These are phyloP conservation scores for Flueggea neowawraea DNA, from an alignment of 441 rosid species.

Conservation along the genomic window DNA sequence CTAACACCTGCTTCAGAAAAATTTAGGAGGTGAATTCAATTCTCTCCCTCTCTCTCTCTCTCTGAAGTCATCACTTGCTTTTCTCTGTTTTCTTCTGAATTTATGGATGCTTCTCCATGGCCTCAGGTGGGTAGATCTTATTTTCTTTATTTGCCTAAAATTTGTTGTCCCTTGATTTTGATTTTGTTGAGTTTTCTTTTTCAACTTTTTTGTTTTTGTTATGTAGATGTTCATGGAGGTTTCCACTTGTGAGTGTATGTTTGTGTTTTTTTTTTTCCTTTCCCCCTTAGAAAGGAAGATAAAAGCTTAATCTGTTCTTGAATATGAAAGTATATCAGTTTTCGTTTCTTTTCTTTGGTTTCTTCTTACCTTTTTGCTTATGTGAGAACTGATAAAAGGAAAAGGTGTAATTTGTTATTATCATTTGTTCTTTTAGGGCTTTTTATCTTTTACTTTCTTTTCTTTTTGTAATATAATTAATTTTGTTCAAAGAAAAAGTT, in stretches of 20 bases:
- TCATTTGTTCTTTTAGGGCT: slow-evolving; percentile 31
- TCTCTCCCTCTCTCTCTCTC: slow-evolving; percentile 17
- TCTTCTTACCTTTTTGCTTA: slow-evolving; percentile 12
- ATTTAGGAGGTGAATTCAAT: slow-evolving; percentile 25
- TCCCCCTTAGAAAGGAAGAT: slow-evolving; percentile 6
- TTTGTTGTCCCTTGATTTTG: too few species aligned
- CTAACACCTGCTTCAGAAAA: slow-evolving; percentile 42
- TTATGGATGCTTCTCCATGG: slow-evolving; percentile 79
- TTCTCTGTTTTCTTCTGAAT: slow-evolving; percentile 48
- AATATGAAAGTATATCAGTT: slow-evolving; percentile 25
- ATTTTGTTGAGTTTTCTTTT: slow-evolving; percentile 4
- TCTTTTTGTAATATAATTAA: not conserved
- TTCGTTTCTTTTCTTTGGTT: not conserved
- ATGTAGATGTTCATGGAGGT: slow-evolving; percentile 5
- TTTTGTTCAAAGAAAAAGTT: slow-evolving; percentile 10
- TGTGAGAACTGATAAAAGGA: slow-evolving; percentile 22
- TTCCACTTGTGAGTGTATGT: slow-evolving; percentile 18
- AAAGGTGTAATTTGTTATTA: slow-evolving; percentile 28
- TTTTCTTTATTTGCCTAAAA: slow-evolving; percentile 3
- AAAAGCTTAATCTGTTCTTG: slow-evolving; percentile 22
- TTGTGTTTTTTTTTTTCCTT: slow-evolving; percentile 14
- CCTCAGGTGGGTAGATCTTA: slow-evolving; percentile 49
- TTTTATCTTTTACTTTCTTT: slow-evolving; percentile 6
- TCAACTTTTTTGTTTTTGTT: slow-evolving; percentile 4
- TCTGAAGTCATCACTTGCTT: slow-evolving; percentile 42